These are phyloP conservation scores for Cryphonectria carpinicola DNA, from an alignment of 2,329 filamentous ascomycete species.

Conservation along the genomic window DNA sequence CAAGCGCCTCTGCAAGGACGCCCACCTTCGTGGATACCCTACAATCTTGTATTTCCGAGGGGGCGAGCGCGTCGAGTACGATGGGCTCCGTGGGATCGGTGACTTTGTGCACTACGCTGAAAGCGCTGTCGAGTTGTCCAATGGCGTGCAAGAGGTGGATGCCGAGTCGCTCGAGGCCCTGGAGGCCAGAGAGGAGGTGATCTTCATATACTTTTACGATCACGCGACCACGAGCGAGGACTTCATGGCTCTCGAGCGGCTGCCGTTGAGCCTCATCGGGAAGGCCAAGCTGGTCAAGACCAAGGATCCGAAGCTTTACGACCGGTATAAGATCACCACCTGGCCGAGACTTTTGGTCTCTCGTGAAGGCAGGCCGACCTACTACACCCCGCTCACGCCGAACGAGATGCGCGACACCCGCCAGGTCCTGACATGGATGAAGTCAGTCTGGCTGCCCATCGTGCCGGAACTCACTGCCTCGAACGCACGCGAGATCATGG, in stretches of 20 bases:
- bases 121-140: constrained; percentile 78
- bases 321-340: constrained; percentile 92
- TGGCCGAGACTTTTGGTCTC: constrained; percentile 94
- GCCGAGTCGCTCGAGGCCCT: constrained; percentile 76
- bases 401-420: constrained; percentile 89
- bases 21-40: constrained; percentile 77
- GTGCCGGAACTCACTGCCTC: constrained; percentile 90
- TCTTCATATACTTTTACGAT: constrained; percentile 98
- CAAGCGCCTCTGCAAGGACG: constrained; percentile 88
- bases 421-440: constrained; percentile 89
- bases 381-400: constrained; percentile 85
- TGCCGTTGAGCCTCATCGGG: constrained; percentile 87
- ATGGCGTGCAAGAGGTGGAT: constrained; percentile 81
- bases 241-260: constrained; percentile 82
- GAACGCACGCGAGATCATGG: constrained; percentile 94
- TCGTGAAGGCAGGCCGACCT: constrained; percentile 84
- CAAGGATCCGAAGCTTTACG: constrained; percentile 72
- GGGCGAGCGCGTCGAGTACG: constrained; percentile 89
- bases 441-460: constrained; percentile 91
- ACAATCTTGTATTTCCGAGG: constrained; percentile 93
- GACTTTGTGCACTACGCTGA: constrained; percentile 87
- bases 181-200: constrained; percentile 91
- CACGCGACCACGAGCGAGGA: constrained; percentile 92
- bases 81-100: constrained; percentile 86
- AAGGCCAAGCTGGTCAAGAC: constrained; percentile 90